These are phyloP conservation scores for Fusarium sp. DNA, from an alignment of 2,329 filamentous ascomycete genomes.

Conservation along the genomic window DNA sequence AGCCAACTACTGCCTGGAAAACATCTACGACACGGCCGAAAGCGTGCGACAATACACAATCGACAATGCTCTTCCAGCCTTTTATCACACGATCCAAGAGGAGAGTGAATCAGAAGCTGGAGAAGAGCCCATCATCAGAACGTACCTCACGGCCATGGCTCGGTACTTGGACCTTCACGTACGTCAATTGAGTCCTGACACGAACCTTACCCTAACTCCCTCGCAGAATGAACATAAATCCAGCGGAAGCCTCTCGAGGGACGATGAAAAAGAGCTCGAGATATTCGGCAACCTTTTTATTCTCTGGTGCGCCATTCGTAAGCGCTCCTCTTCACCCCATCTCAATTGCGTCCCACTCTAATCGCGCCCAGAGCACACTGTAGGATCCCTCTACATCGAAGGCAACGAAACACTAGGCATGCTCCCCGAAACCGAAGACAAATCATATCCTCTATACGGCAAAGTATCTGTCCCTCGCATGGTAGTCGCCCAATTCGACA, in stretches of 20 bases:
- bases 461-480: conserved; percentile 54
- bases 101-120: background rate
- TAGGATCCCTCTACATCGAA: conserved; percentile 54
- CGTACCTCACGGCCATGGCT: conserved; percentile 30
- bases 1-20: conserved; percentile 51
- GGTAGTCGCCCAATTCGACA: conserved; percentile 56
- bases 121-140: conserved; percentile 30
- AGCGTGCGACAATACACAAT: conserved; percentile 50
- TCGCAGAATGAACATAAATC: background rate
- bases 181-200: background rate
- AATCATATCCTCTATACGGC: conserved; percentile 49
- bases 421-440: conserved; percentile 44
- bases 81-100: conserved; percentile 38
- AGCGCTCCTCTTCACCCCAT: conserved; percentile 32
- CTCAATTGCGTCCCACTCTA: background rate
- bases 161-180: conserved; percentile 38
- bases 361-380: conserved; percentile 50
- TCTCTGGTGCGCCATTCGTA: conserved; percentile 58
- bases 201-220: background rate
- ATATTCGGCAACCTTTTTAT: conserved; percentile 53
- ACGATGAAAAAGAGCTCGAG: conserved; percentile 41
- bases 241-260: background rate
- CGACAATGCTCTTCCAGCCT: conserved; percentile 37
- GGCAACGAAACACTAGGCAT: conserved; percentile 53
- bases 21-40: conserved; percentile 46